phyloP scores from a whole-genome alignment of 257 asterid genomes.

The Haberlea rhodopensis region DNA sequence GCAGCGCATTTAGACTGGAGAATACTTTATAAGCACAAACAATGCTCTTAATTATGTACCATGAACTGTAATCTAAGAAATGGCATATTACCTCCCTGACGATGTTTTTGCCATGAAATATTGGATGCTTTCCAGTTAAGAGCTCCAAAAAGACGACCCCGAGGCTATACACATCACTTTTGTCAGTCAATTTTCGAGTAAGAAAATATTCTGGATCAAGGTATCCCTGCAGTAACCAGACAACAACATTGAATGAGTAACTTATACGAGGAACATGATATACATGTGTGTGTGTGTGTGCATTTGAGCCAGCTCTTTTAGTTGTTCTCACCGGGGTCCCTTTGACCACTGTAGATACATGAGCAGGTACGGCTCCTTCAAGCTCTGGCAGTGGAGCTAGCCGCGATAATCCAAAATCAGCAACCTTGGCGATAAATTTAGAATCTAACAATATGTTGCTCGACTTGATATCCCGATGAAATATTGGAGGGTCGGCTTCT shows the following conservation, averaged over 20 bases:
- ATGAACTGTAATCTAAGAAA: not conserved
- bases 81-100: conserved; percentile 80
- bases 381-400: conserved; percentile 84
- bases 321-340: conserved; percentile 84
- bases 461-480: conserved; percentile 97
- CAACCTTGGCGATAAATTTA: conserved; percentile 73
- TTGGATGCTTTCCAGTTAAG: conserved; percentile 91
- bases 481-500: conserved; percentile 98
- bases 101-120: conserved; percentile 92
- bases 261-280: not conserved
- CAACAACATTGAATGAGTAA: not conserved
- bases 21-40: not conserved
- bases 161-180: conserved; percentile 94
- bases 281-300: not conserved
- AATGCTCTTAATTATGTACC: not conserved
- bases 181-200: conserved; percentile 89
- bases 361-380: conserved; percentile 71
- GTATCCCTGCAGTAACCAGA: conserved; percentile 64
- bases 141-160: conserved; percentile 97
- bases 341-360: conserved; percentile 90
- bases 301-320: not conserved
- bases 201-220: conserved; percentile 97
- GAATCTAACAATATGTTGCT: conserved; percentile 84
- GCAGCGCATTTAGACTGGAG: not conserved
- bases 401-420: conserved; percentile 93